A percentile compares a stretch with the other conserved stretches of the same genome.
These are phyloP conservation scores for Dacryopinax spathularia DNA, from an alignment of 768 basidiomycete genomes.

Conservation along the genomic window DNA sequence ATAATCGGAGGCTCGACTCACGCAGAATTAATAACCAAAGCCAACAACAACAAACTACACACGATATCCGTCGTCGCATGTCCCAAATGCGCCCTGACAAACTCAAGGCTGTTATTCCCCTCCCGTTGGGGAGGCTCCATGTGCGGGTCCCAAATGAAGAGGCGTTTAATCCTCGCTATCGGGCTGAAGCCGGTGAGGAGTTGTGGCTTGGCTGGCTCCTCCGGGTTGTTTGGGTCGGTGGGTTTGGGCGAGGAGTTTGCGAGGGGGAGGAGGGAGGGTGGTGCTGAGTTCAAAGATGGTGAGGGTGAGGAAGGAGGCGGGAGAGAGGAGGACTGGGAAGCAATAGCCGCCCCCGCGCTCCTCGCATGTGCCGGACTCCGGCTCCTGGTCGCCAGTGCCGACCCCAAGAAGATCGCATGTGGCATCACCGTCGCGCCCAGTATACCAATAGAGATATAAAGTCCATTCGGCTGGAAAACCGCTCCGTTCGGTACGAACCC, in stretches of 20 bases:
- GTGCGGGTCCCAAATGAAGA: neutral
- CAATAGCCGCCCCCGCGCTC: neutral
- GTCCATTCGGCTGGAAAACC: conserved; percentile 39
- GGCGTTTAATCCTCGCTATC: neutral
- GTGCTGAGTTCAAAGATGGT: no score
- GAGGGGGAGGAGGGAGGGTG: conserved; percentile 10
- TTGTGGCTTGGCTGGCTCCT: conserved; percentile 4
- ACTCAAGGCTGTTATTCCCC: conserved; percentile 41
- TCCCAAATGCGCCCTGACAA: conserved; percentile 48
- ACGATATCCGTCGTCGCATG: conserved; percentile 56
- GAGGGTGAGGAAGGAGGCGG: no score
- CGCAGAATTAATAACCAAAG: conserved; percentile 78
- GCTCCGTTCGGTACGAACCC: conserved; percentile 63
- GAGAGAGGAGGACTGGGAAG: no score
- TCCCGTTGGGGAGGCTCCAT: conserved; percentile 12
- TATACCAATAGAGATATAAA: conserved; percentile 62
- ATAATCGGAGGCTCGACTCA: conserved; percentile 25
- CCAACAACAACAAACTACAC: conserved; percentile 55
- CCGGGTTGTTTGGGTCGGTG: conserved; percentile 2
- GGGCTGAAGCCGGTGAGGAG: neutral
- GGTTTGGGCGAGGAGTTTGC: conserved; percentile 7
- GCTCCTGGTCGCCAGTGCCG: conserved; percentile 71
- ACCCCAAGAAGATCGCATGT: conserved; percentile 81
- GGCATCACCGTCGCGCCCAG: conserved; percentile 86
- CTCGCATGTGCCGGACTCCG: conserved; percentile 21